Conservation (phyloP, 108 stramenopile species). For the Nitzschia inconspicua region DNA sequence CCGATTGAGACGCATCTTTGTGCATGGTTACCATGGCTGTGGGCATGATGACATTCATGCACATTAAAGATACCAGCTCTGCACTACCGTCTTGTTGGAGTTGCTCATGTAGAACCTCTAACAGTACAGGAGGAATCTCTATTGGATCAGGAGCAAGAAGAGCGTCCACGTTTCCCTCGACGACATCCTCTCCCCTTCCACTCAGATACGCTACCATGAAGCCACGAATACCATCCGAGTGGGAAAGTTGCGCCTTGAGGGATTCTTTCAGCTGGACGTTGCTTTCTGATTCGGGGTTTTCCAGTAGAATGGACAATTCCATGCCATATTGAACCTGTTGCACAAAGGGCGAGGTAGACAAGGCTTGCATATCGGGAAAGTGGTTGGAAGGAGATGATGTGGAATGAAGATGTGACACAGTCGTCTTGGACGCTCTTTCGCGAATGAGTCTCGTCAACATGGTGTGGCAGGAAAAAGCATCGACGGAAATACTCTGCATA, state of each 20-base stretch:
- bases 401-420: too few relatives aligned
- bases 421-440: too few relatives aligned
- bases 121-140: slow-evolving; percentile 34
- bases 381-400: too few relatives aligned
- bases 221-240: slow-evolving; percentile 75
- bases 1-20: slow-evolving; percentile 37
- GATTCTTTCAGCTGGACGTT: not conserved
- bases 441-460: too few relatives aligned
- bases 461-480: too few relatives aligned
- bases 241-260: slow-evolving; percentile 33
- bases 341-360: slow-evolving; percentile 34
- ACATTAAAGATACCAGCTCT: slow-evolving; percentile 56
- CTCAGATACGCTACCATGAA: slow-evolving; percentile 74
- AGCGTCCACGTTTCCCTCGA: slow-evolving; percentile 12
- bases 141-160: slow-evolving; percentile 7
- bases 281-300: not conserved
- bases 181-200: too few relatives aligned
- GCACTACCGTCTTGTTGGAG: slow-evolving; percentile 1
- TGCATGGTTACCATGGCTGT: slow-evolving; percentile 73
- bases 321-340: slow-evolving; percentile 32
- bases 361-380: not conserved
- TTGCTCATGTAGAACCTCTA: slow-evolving; percentile 28
- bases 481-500: too few relatives aligned
- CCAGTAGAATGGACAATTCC: slow-evolving; percentile 1
- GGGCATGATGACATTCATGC: slow-evolving; percentile 82